These are phyloP conservation scores for Gossypium schwendimanii DNA, from an alignment of 441 rosid species.

Conservation along the genomic window DNA sequence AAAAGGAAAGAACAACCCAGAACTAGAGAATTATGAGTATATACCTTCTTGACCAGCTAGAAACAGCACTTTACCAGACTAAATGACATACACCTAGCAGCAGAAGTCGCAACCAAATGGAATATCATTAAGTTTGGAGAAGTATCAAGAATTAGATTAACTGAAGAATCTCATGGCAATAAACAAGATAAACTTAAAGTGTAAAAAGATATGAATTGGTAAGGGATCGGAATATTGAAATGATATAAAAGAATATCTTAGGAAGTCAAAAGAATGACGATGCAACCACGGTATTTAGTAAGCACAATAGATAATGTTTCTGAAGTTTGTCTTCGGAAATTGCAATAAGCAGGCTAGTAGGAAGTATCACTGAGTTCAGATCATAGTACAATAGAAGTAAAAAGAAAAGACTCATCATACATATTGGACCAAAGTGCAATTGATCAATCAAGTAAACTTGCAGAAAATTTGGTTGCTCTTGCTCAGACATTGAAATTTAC, in stretches of 20 bases:
- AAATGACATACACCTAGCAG: not conserved
- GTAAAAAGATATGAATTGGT: not conserved
- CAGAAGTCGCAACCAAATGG: not conserved
- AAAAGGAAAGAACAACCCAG: not conserved
- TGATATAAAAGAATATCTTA: not conserved
- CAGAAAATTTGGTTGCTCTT: not conserved
- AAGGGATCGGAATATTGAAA: not conserved
- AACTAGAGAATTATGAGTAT: not conserved
- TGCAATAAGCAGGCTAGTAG: not conserved
- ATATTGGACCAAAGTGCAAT: not conserved
- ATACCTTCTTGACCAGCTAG: slow-evolving; percentile 2
- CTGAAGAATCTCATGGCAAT: not conserved
- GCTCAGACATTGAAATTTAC: not conserved
- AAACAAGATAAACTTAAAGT: not conserved
- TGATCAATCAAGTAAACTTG: not conserved
- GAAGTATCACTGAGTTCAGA: not conserved
- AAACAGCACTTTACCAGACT: not conserved
- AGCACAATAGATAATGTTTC: not conserved
- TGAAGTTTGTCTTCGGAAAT: not conserved
- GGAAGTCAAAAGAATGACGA: not conserved
- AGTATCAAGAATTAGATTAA: not conserved
- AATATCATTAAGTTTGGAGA: not conserved
- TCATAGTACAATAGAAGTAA: not conserved
- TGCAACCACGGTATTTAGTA: not conserved
- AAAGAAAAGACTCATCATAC: not conserved